A percentile compares a stretch with the other conserved stretches of the same genome.
Conservation (phyloP, 2,329 filamentous ascomycete species). For the Pyricularia pennisetigena region DNA sequence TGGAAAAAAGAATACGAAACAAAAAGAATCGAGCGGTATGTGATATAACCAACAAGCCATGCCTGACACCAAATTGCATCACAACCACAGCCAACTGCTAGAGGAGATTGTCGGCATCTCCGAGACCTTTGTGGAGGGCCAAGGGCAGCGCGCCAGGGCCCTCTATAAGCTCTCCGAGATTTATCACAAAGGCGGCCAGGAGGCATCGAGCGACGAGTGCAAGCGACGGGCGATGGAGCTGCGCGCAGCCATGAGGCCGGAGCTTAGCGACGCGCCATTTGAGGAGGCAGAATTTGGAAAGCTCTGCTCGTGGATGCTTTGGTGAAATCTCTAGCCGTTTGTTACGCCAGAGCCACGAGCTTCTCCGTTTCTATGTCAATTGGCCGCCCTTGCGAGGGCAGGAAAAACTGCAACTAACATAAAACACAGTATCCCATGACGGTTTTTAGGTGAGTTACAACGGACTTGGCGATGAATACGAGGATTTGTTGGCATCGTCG, state of each 20-base stretch:
- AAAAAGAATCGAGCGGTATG: neutral
- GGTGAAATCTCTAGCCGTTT: neutral
- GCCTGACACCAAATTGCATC: neutral
- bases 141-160: slow-evolving; percentile 14
- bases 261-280: neutral
- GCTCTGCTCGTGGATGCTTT: slow-evolving; percentile 4
- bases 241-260: slow-evolving; percentile 8
- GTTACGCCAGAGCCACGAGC: too few relatives aligned
- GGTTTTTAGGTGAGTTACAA: too few relatives aligned
- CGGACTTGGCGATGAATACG: too few relatives aligned
- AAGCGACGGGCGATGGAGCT: slow-evolving; percentile 9
- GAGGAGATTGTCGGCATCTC: slow-evolving; percentile 14
- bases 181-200: slow-evolving; percentile 1
- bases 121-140: slow-evolving; percentile 14
- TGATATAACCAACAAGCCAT: slow-evolving; percentile 5
- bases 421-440: too few relatives aligned
- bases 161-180: slow-evolving; percentile 13
- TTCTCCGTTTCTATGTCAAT: too few relatives aligned
- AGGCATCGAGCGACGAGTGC: neutral
- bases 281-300: slow-evolving; percentile 3
- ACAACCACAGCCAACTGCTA: slow-evolving; percentile 10
- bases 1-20: neutral
- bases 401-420: too few relatives aligned
- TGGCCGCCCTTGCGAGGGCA: too few relatives aligned
- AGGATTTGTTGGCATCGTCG: too few relatives aligned